Conservation (phyloP, 2,329 filamentous ascomycete genomes). For the Monosporascus ibericus region DNA sequence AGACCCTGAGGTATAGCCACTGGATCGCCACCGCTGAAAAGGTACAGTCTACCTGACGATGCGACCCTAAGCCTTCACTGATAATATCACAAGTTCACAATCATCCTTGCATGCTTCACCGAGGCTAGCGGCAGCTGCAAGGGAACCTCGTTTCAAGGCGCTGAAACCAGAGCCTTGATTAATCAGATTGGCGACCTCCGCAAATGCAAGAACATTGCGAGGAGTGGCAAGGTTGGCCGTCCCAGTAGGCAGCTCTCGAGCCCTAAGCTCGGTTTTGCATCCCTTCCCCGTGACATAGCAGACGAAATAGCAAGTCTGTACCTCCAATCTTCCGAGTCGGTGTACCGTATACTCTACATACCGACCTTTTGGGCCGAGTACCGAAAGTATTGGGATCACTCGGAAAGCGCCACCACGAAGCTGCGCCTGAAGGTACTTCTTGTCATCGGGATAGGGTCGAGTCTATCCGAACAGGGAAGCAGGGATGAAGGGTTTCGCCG, state of each 20-base stretch:
- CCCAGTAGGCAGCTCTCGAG: constrained; percentile 24
- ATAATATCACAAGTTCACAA: constrained; percentile 18
- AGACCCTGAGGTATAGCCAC: constrained; percentile 26
- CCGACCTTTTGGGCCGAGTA: constrained; percentile 47
- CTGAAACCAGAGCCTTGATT: constrained; percentile 18
- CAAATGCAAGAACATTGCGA: constrained; percentile 28
- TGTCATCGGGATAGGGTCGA: constrained; percentile 34
- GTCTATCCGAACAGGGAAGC: constrained; percentile 21
- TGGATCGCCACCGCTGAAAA: constrained; percentile 25
- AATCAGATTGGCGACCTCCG: constrained; percentile 21
- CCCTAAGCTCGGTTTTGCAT: constrained; percentile 15
- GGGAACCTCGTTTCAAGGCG: constrained; percentile 9
- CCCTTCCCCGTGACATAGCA: constrained; percentile 24
- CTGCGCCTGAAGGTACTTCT: constrained; percentile 32
- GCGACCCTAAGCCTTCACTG: background rate
- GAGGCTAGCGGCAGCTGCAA: constrained; percentile 15
- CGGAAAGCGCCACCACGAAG: constrained; percentile 14
- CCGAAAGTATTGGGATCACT: constrained; percentile 36
- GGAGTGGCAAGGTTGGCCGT: constrained; percentile 24
- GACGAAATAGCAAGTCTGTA: constrained; percentile 40
- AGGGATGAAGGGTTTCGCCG: constrained; percentile 17
- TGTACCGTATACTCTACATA: constrained; percentile 45
- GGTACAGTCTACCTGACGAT: constrained; percentile 14
- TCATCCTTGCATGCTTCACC: constrained; percentile 23
- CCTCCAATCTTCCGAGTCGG: constrained; percentile 42